These are phyloP conservation scores for Melanopsichium pennsylvanicum DNA, from an alignment of 1,284 basidiomycete genomes.

Conservation along the genomic window DNA sequence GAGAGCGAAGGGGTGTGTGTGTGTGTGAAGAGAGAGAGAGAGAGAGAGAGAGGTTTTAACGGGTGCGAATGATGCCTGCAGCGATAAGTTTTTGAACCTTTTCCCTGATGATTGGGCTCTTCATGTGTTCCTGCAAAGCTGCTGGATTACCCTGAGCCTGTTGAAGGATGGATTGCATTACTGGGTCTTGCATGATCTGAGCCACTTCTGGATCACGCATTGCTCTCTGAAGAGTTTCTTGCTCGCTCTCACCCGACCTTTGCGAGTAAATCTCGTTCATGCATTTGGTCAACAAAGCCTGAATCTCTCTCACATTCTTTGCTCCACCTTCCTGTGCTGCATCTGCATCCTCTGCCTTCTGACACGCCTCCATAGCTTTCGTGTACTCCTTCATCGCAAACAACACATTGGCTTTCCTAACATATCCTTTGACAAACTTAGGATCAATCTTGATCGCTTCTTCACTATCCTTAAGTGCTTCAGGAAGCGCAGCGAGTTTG, in stretches of 20 bases:
- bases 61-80: constrained; percentile 80
- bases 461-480: constrained; percentile 94
- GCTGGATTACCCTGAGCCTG: constrained; percentile 90
- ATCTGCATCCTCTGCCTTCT: constrained; percentile 54
- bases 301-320: constrained; percentile 56
- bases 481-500: constrained; percentile 90
- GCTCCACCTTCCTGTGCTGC: constrained; percentile 40
- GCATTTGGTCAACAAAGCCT: constrained; percentile 51
- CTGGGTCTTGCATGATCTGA: constrained; percentile 71
- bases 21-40: too few species aligned
- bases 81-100: constrained; percentile 94
- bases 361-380: constrained; percentile 70
- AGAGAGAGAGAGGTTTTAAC: too few species aligned
- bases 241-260: constrained; percentile 86
- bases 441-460: constrained; percentile 92
- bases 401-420: constrained; percentile 88
- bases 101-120: constrained; percentile 78
- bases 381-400: constrained; percentile 90
- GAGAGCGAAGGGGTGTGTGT: too few species aligned
- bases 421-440: constrained; percentile 80
- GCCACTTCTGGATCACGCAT: constrained; percentile 97
- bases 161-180: constrained; percentile 78
- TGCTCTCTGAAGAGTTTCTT: constrained; percentile 89
- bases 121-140: constrained; percentile 95
- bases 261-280: constrained; percentile 82